Conservation (phyloP, 2,329 filamentous ascomycete genomes). For the Colletotrichum navitas region DNA sequence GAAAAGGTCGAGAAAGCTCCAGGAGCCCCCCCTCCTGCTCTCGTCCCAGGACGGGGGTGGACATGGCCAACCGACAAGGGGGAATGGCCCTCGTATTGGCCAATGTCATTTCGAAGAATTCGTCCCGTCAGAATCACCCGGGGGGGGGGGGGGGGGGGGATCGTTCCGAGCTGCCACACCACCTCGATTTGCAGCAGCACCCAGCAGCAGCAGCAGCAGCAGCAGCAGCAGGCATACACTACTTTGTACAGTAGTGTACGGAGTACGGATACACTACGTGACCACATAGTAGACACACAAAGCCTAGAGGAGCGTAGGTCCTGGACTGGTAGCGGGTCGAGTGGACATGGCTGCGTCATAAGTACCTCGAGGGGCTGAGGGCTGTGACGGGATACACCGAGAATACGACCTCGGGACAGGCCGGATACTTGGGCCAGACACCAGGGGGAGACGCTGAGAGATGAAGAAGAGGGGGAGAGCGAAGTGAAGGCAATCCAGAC, state of each 20-base stretch:
- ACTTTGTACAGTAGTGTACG: too few relatives aligned
- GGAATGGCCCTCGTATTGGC: background rate
- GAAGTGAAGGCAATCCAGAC: too few relatives aligned
- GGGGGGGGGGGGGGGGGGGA: background rate
- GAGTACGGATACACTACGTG: too few relatives aligned
- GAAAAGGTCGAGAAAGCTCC: background rate
- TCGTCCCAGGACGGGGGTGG: too few relatives aligned
- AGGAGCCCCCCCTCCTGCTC: too few relatives aligned
- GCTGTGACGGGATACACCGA: slow-evolving; percentile 22
- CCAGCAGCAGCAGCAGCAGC: too few relatives aligned
- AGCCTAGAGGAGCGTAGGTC: background rate
- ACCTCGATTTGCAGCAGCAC: too few relatives aligned
- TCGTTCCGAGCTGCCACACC: background rate
- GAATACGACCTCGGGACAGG: slow-evolving; percentile 24
- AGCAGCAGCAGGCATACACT: too few relatives aligned
- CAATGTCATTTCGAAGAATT: slow-evolving; percentile 20
- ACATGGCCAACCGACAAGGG: background rate
- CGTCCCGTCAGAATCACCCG: slow-evolving; percentile 29
- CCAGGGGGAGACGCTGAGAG: background rate
- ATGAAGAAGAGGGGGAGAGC: too few relatives aligned
- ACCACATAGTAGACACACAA: too few relatives aligned
- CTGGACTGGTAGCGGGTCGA: slow-evolving; percentile 4
- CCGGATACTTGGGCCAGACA: slow-evolving; percentile 6
- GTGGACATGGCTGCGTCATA: slow-evolving; percentile 35
- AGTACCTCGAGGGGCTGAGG: background rate